Conservation (phyloP, 1,284 basidiomycete species). For the Chalciporus sp. region DNA sequence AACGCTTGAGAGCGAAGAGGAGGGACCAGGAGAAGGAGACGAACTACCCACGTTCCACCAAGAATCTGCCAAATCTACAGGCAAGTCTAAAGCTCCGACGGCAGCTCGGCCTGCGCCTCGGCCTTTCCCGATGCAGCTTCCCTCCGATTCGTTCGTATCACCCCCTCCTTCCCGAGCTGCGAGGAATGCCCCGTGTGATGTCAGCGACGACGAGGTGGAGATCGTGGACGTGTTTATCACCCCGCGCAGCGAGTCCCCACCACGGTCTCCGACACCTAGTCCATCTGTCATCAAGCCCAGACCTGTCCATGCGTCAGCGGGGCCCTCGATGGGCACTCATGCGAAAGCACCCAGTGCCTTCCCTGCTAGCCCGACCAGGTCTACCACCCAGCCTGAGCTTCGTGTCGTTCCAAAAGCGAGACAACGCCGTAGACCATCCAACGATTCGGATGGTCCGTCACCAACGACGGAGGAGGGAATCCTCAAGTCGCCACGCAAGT, state of each 20-base stretch:
- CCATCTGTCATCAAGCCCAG: constrained; percentile 13
- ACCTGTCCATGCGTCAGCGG: not conserved
- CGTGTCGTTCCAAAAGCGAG: constrained; percentile 3
- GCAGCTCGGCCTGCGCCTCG: constrained; percentile 7
- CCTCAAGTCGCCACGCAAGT: constrained; percentile 35
- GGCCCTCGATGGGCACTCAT: not conserved
- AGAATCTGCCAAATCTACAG: constrained; percentile 6
- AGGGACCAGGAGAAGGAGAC: constrained; percentile 12
- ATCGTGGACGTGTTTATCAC: constrained; percentile 27
- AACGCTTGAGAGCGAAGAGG: constrained; percentile 14
- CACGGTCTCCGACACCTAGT: constrained; percentile 24
- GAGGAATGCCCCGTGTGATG: not conserved
- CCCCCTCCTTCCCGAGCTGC: not conserved
- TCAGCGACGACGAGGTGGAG: constrained; percentile 10
- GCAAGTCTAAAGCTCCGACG: not conserved
- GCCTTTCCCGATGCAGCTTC: constrained; percentile 32
- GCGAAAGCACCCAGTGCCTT: not conserved
- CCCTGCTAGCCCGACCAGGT: constrained; percentile 14
- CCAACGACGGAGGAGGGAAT: constrained; percentile 10
- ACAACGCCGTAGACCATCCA: constrained; percentile 2
- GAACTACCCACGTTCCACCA: constrained; percentile 25
- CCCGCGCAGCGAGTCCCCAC: constrained; percentile 22
- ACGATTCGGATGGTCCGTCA: constrained; percentile 2
- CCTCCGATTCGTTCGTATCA: not conserved
- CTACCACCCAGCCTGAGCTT: not conserved